Base-by-base conservation (phyloP, 257 asterid genomes). In the Ophiorrhiza pumila region DNA sequence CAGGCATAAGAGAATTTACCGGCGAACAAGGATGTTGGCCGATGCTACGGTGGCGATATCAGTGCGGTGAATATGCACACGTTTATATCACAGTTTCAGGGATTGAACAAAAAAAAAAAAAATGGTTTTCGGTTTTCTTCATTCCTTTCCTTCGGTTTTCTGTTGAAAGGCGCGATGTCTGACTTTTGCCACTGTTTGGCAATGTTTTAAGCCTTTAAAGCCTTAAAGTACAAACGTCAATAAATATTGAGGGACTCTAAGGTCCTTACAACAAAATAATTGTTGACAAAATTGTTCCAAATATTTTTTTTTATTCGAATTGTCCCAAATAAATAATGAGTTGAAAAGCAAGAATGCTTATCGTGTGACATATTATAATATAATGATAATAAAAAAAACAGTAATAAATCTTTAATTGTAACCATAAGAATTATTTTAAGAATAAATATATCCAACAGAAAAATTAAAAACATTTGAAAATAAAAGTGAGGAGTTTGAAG, bases 1-100 rank as follows among this genome's bases (percentile, higher is more conserved):
- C 29, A 29, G 41, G 0, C 14, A 22, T 15, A 29, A 13, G 45
- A 45, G 25, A 55, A 15, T 23, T 43, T 31, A 61, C 74, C 74
- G 74, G 46, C 69, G 70, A n/a, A 50, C 69, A 32, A 22, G 20
- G 60, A 49, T 34, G 23, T n/a, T 12, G 31, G 23, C 43, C 43
- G 25, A 5, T 12, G 2, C 35, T 11, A 20, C 47, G 31, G 27
- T n/a, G 53, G n/a, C 35, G 20, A 37, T 17, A 32, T n/a, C 20
- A 46, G 52, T 46, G 35, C 67, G 67, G 25, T 20, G 52, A 15
- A 46, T 46, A 17, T 18, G 25, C 56, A 18, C 5, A 17, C 56
- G 20, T 50, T 50, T 50, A 50, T 20, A n/a, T 17, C 56, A 50
- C n/a, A 1, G n/a, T n/a, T n/a, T 17, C 6, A 4, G 25, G 1